phyloP scores from a whole-genome alignment of 2,329 filamentous ascomycete genomes.

The Trichocomaceae sp. region DNA sequence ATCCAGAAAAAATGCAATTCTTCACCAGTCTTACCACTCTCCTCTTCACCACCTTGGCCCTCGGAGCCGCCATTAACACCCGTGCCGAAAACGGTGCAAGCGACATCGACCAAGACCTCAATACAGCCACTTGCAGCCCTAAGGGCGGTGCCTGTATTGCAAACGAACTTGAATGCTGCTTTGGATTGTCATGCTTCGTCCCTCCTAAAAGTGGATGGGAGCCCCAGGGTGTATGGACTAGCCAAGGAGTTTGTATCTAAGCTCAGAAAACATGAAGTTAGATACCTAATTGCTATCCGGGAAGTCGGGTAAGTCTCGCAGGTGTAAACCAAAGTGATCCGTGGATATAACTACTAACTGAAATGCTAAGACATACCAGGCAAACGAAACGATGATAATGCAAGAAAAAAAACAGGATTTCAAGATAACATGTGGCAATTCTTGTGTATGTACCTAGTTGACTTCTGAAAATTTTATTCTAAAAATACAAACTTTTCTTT shows the following conservation, averaged over 20 bases:
- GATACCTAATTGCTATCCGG: no score
- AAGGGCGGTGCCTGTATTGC: conserved; percentile 7
- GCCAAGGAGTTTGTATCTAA: conserved; percentile 11
- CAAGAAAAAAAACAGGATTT: background rate
- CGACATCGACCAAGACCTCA: background rate
- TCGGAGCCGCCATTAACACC: conserved; percentile 11
- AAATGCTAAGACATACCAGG: background rate
- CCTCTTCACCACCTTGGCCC: conserved; percentile 10
- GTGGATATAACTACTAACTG: background rate
- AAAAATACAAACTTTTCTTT: background rate
- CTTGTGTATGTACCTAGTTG: conserved; percentile 9
- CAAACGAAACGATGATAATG: background rate
- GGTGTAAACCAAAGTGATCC: background rate
- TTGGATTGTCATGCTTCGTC: conserved; percentile 7
- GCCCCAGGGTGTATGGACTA: background rate
- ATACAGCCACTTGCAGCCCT: conserved; percentile 1
- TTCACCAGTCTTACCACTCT: conserved; percentile 10
- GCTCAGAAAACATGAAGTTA: background rate
- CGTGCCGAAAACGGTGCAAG: background rate
- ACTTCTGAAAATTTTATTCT: background rate
- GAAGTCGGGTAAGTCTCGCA: background rate
- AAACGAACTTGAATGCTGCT: background rate
- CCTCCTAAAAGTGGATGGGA: conserved; percentile 11
- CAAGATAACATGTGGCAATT: background rate
- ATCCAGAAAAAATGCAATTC: conserved; percentile 12